Evolutionary conservation across 108 stramenopile species (phyloP), one percentile per base, ranked within the genome.

Genomic region (Skeletonema menzelii): DNA sequence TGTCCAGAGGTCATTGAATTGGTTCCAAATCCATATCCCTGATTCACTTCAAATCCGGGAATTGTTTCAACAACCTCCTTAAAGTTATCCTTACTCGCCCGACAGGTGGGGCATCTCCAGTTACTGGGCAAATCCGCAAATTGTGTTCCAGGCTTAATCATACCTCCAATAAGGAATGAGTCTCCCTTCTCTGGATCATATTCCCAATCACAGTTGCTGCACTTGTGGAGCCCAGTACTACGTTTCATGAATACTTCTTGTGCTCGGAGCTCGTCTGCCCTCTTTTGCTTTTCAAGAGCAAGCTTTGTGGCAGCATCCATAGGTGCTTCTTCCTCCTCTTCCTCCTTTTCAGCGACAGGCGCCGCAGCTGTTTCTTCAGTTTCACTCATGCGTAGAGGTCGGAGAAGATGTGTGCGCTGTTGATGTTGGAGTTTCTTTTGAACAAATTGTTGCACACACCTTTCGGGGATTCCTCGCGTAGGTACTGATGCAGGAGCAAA

Each of bases 41-140:
- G 92, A 73, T 97, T 97, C 28, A 96, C 96, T 63, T 93, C 96
- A 67, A 97, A 97, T 28, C 95, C 97, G 8, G 95, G 92, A 81
- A 97, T 96, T 42, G 94, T 94, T 59, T 92, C 90, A 1, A 93
- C 92, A 24, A 89, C 84, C 55, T 94, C 93, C n/a, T 58, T 53
- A 76, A 97, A 97, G 37, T 73, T 78, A 70, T 95, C 95, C 87
- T 97, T 96, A 20, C 80, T 82, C 2, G 95, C 91, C 27, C 93
- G 80, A 76, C 97, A 97, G 10, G 88, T 91, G 19, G 97, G 97
- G 70, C 97, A 97, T 49, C 93, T 79, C 91, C 92, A 97, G 69
- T 92, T 92, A 68, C 86, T 84, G 15, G 95, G 93, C 40, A 96
- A 72, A 13, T 93, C 94, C 15, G 74, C 80, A 68, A 94, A 97